Base-by-base conservation (phyloP, 768 basidiomycete genomes). In the Jaapia argillacea region DNA sequence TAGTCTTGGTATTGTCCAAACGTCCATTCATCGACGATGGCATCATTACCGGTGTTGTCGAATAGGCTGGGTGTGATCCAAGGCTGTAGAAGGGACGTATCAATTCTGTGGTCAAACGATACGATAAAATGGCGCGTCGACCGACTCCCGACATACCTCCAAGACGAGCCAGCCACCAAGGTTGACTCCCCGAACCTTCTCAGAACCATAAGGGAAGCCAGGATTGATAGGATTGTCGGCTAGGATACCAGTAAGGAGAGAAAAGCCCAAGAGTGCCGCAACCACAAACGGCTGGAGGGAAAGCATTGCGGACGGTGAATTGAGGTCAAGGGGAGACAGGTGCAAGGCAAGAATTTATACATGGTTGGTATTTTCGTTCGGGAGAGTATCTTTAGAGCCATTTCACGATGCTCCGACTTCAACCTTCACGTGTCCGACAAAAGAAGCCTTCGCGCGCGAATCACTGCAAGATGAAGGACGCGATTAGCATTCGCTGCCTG, bases 161-260 rank as follows among this genome's bases (percentile, higher is more conserved):
- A 75, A 60, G 5, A 77, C 63, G 28, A 77, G 70, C 75, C 75
- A 77, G 2, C 76, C 75, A 23, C 87, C 88, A 22, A 91, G 72
- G 62, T 85, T 90, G 50, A 90, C 88, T 45, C 88, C 88, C 10
- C 87, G 77, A 39, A 90, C 78, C 52, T 79, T 82, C 62, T 75
- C 48, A 4, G 71, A 69, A 20, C 85, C 86, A 51, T 89, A 89
- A 3, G 84, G 70, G 53, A 88, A 88, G 41, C 76, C 72, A 18
- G 70, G 75, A 24, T 58, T 59, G 45, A 78, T 58, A 10, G 63
- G 64, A 39, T 45, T 50, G 51, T 58, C 54, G 24, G 48, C 50
- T 23, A 48, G 44, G 24, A 48, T 55, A 21, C 10, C 10, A 21
- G 37, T 10, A 38, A 38, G 39, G 43, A 36, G 20, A 18, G 45